Percentiles rank a stretch among this genome's conserved stretches.
Evolutionary conservation across 805 yeast species (phyloP).

Genomic region (Candida khao-thaluensis): DNA sequence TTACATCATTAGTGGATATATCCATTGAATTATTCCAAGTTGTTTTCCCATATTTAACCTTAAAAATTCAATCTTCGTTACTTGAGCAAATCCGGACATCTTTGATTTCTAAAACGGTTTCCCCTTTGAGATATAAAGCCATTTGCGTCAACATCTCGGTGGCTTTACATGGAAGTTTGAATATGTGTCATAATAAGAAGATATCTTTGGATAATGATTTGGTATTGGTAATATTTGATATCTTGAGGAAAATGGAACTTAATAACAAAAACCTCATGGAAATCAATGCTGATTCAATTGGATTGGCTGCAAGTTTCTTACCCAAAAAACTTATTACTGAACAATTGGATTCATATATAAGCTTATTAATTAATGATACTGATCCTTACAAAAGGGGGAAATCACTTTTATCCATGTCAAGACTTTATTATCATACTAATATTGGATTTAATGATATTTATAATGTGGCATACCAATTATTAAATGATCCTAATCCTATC

Average conservation of each 20-base stretch:
- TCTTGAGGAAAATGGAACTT: slow-evolving; percentile 43
- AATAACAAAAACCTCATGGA: slow-evolving; percentile 41
- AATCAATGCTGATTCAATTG: slow-evolving; percentile 57
- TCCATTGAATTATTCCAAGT: slow-evolving; percentile 75
- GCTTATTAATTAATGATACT: slow-evolving; percentile 60
- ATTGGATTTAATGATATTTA: slow-evolving; percentile 41
- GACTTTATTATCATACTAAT: slow-evolving; percentile 28
- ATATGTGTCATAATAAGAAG: slow-evolving; percentile 20
- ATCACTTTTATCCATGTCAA: slow-evolving; percentile 28
- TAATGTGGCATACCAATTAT: slow-evolving; percentile 57
- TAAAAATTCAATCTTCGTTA: slow-evolving; percentile 83
- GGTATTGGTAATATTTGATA: slow-evolving; percentile 48
- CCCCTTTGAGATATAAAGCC: slow-evolving; percentile 43
- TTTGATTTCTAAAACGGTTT: slow-evolving; percentile 35
- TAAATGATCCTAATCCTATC: slow-evolving; percentile 79
- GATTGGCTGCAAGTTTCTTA: slow-evolving; percentile 38
- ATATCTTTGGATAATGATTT: slow-evolving; percentile 30
- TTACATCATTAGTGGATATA: slow-evolving; percentile 58
- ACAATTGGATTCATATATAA: slow-evolving; percentile 40
- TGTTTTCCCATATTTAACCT: slow-evolving; percentile 67
- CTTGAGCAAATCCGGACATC: slow-evolving; percentile 70
- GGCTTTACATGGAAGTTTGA: slow-evolving; percentile 56
- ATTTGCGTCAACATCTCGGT: slow-evolving; percentile 60
- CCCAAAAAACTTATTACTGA: slow-evolving; percentile 20
- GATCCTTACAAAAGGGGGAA: slow-evolving; percentile 62